These are phyloP conservation scores for Herpetospermum pedunculosum DNA, from an alignment of 306 rosid genomes.

Conservation along the genomic window DNA sequence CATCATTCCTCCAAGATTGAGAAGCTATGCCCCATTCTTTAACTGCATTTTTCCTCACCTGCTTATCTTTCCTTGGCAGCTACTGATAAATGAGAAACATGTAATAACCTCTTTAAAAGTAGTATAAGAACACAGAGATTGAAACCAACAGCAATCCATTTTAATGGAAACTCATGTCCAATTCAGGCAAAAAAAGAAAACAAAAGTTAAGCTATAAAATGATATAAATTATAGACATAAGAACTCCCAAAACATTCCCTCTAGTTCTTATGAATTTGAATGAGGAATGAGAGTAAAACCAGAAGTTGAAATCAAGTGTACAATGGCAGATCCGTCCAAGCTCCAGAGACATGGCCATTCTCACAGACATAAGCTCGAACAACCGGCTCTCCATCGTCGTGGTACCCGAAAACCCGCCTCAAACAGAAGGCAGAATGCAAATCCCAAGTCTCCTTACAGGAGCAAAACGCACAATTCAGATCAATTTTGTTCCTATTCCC, in stretches of 20 bases:
- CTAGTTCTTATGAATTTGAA: neutral
- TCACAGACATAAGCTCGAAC: slow-evolving; percentile 91
- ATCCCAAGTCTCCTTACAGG: slow-evolving; percentile 69
- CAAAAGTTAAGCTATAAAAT: neutral
- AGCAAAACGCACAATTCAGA: slow-evolving; percentile 65
- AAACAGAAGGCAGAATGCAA: slow-evolving; percentile 80
- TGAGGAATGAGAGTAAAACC: neutral
- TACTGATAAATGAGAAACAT: neutral
- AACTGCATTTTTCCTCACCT: neutral
- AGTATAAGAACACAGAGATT: neutral
- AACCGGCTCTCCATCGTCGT: slow-evolving; percentile 89
- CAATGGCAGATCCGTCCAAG: slow-evolving; percentile 89
- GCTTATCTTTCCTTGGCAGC: neutral
- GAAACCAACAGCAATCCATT: neutral
- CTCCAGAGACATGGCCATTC: slow-evolving; percentile 94
- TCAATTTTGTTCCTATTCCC: slow-evolving; percentile 46
- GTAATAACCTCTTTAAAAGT: neutral
- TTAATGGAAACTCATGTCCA: neutral
- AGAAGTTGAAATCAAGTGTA: slow-evolving; percentile 24
- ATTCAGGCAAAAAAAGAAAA: neutral
- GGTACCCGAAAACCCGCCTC: slow-evolving; percentile 60
- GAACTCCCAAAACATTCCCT: neutral
- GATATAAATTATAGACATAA: neutral
- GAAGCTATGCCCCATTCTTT: neutral
- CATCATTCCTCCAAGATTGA: neutral